Base-by-base conservation (phyloP, 805 yeast genomes). In the Kodamaea sagamina region DNA sequence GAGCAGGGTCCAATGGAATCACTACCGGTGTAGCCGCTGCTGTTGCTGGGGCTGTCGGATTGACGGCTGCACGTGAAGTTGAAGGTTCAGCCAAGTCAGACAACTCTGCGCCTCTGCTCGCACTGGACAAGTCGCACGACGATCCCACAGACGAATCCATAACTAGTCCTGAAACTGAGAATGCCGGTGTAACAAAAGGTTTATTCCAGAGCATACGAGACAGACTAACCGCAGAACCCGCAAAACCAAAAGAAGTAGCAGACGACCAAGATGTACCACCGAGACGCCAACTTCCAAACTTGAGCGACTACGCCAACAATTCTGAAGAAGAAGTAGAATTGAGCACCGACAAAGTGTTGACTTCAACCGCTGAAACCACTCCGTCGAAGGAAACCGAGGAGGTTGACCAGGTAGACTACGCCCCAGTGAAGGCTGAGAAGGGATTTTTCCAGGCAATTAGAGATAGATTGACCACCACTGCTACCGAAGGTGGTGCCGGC, bases 201-300 rank as follows among this genome's bases (percentile, higher is more conserved):
- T 48, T 67, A n/a, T 66, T 66, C 48, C 69, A 63, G 44, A 58
- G 65, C 40, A 54, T 67, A 37, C 58, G 64, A 19, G 67, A 65
- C 35, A 54, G 63, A 39, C 56, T 65, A 22, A 49, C 58, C 4
- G 41, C 42, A 6, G 42, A 39, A 6, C 7, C 42, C 8, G 25
- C 22, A 9, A 10, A n/a, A n/a, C n/a, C 22, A 8, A 32, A 21
- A 22, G 24, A 21, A 21, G n/a, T n/a, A n/a, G 22, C 36, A 2
- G 47, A 22, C 8, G 27, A 34, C 19, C 22, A 31, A n/a, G 38
- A 24, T 17, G 39, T 18, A 13, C 42, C 42, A 17, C 29, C 31
- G 4, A 22, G 24, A 34, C 22, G 39, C 13, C 12, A 24, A 25
- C 28, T 21, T 32, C 38, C 27, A 2, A 34, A 41, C 21, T 22